phyloP scores from a whole-genome alignment of 495 filamentous ascomycete genomes.

The Neurospora terricola region DNA sequence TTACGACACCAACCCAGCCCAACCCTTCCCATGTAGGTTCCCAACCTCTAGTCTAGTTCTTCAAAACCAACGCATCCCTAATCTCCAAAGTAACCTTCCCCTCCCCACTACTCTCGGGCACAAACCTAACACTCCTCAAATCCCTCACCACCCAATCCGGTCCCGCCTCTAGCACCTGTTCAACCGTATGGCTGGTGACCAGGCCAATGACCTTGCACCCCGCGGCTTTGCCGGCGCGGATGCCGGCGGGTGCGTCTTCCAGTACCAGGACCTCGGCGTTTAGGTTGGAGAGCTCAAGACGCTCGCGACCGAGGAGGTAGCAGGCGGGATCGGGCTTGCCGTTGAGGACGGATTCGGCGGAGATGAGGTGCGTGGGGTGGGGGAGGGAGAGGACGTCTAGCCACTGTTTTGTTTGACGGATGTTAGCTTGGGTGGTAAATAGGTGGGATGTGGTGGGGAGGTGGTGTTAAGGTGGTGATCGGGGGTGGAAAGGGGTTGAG shows the following conservation, averaged over 20 bases:
- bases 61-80: constrained; percentile 23
- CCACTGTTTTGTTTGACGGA: constrained; percentile 39
- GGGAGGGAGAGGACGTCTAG: constrained; percentile 67
- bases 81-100: constrained; percentile 46
- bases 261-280: constrained; percentile 57
- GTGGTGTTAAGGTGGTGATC: not conserved
- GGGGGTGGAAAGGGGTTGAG: no score
- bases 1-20: not conserved
- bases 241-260: constrained; percentile 91
- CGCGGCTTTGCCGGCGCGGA: constrained; percentile 76
- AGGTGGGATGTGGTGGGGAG: no score
- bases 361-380: constrained; percentile 61
- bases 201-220: constrained; percentile 84
- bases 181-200: constrained; percentile 70
- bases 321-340: constrained; percentile 88
- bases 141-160: constrained; percentile 87
- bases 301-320: constrained; percentile 62
- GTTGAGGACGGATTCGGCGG: constrained; percentile 72
- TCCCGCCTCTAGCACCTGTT: constrained; percentile 58
- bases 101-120: constrained; percentile 23
- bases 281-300: constrained; percentile 42
- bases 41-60: not conserved
- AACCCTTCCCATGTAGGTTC: not conserved
- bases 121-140: constrained; percentile 57
- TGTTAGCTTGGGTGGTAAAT: no score